Evolutionary conservation across 2,329 filamentous ascomycete species (phyloP).

Genomic region (Huntiella bhutanensis): DNA sequence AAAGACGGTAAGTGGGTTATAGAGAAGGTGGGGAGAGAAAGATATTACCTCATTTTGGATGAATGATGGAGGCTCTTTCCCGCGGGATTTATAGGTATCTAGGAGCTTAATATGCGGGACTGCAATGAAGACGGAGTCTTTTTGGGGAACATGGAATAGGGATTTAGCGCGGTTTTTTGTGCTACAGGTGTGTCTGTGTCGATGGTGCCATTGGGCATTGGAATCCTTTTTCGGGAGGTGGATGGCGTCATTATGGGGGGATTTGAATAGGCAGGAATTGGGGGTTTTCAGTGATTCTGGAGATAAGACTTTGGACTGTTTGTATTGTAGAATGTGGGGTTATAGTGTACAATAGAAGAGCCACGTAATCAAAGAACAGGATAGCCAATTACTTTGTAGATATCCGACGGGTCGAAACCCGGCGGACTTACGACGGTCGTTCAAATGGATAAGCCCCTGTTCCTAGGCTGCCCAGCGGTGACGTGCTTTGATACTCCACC

Average conservation of each 20-base stretch:
- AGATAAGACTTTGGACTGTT: not conserved
- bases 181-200: too few relatives aligned
- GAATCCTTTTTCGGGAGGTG: too few relatives aligned
- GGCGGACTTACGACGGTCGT: slow-evolving; percentile 4
- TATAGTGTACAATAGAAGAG: not conserved
- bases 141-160: too few relatives aligned
- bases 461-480: too few relatives aligned
- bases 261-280: not conserved
- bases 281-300: not conserved
- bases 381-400: too few relatives aligned
- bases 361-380: not conserved
- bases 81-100: not conserved
- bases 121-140: too few relatives aligned
- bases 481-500: too few relatives aligned
- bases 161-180: not conserved
- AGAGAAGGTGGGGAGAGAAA: not conserved
- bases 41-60: not conserved
- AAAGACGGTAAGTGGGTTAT: not conserved
- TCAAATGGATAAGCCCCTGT: not conserved
- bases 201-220: too few relatives aligned
- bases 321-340: not conserved
- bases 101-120: too few relatives aligned
- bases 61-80: not conserved
- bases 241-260: slow-evolving; percentile 4
- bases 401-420: not conserved